Percentiles rank a stretch among this genome's conserved stretches.
Conservation (phyloP, 139 green algal genomes). For the Coccomyxa sp. region DNA sequence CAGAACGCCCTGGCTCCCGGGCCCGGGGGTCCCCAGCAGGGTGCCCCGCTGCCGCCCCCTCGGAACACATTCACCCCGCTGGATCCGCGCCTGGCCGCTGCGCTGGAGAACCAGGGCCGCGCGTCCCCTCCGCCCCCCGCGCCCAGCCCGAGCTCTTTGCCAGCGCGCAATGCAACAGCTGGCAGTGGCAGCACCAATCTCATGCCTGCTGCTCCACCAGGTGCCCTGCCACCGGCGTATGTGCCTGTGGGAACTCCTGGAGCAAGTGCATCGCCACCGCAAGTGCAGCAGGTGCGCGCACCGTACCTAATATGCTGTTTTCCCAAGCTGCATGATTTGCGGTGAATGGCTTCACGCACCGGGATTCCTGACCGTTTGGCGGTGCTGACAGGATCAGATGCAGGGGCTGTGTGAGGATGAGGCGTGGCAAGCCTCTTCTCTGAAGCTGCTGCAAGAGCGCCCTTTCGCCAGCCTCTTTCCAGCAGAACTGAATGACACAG, state of each 20-base stretch:
- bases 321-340: neutral
- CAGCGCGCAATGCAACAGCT: too few species aligned
- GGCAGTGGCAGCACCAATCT: too few species aligned
- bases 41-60: neutral
- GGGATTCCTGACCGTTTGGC: too few species aligned
- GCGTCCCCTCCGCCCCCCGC: too few species aligned
- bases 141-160: too few species aligned
- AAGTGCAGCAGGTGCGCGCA: neutral
- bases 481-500: neutral
- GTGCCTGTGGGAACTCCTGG: neutral
- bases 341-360: too few species aligned
- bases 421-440: neutral
- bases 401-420: neutral
- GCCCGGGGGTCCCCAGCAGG: too few species aligned
- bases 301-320: neutral
- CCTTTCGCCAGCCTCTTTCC: neutral
- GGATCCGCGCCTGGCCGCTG: neutral
- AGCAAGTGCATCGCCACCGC: neutral
- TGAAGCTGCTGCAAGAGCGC: constrained; percentile 2
- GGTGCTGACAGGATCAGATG: too few species aligned
- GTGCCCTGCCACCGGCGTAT: too few species aligned
- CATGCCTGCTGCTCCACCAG: too few species aligned
- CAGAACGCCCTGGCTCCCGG: too few species aligned
- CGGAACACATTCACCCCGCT: neutral
- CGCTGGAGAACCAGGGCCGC: neutral